Conservation (phyloP, 164 flowering plant species). For the Berberis thunbergii region DNA sequence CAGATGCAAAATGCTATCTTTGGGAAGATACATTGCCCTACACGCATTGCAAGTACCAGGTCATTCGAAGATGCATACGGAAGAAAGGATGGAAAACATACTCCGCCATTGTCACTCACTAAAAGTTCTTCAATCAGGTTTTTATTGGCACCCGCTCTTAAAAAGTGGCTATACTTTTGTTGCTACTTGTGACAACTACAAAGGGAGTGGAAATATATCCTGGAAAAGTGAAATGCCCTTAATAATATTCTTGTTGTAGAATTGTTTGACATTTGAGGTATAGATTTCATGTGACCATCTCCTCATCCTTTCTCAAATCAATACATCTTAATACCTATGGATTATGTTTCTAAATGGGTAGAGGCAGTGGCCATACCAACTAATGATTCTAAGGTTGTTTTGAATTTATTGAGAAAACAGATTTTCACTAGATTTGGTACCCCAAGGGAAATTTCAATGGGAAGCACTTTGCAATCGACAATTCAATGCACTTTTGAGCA, state of each 20-base stretch:
- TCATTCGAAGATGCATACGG: neutral
- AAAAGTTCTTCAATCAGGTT: neutral
- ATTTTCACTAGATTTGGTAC: neutral
- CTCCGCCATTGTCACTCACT: neutral
- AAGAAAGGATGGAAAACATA: neutral
- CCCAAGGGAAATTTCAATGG: neutral
- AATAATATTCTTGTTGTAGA: neutral
- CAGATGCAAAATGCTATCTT: neutral
- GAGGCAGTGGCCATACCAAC: neutral
- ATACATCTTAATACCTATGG: neutral
- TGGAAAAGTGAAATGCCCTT: neutral
- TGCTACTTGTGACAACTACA: neutral
- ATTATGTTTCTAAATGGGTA: conserved; percentile 1
- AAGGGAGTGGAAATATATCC: neutral
- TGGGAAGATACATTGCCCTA: neutral
- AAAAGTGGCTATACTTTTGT: neutral
- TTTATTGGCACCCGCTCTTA: neutral
- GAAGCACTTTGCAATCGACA: neutral
- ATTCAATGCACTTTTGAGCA: neutral
- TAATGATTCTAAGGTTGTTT: neutral
- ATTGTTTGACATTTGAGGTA: neutral
- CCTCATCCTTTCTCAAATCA: neutral
- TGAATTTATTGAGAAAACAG: neutral
- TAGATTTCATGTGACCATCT: neutral
- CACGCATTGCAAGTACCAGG: neutral